Evolutionary conservation across 2,329 filamentous ascomycete genomes (phyloP).

Genomic region (Trichoderma sp.): DNA sequence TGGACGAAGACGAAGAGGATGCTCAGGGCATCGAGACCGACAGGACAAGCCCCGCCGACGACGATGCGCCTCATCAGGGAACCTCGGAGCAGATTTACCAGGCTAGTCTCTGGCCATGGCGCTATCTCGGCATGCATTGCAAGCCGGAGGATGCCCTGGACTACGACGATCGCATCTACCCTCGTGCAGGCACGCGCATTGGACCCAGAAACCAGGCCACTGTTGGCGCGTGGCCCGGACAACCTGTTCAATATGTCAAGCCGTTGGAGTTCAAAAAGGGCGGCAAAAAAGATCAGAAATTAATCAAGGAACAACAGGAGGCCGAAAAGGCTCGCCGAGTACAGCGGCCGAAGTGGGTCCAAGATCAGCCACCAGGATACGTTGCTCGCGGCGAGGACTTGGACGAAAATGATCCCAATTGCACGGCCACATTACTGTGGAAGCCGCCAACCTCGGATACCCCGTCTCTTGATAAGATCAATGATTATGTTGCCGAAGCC

Average conservation of each 20-base stretch:
- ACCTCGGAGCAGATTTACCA: constrained; percentile 90
- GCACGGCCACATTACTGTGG: constrained; percentile 76
- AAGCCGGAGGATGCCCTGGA: constrained; percentile 93
- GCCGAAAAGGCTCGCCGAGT: constrained; percentile 78
- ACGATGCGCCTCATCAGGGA: constrained; percentile 56
- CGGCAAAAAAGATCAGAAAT: constrained; percentile 75
- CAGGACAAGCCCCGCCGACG: constrained; percentile 64
- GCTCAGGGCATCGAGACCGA: constrained; percentile 58
- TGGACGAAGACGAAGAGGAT: constrained; percentile 73
- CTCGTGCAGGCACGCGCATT: constrained; percentile 87
- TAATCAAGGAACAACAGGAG: constrained; percentile 80
- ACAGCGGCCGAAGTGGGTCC: constrained; percentile 86
- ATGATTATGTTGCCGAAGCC: constrained; percentile 74
- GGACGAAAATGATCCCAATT: constrained; percentile 68
- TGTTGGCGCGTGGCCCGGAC: constrained; percentile 81
- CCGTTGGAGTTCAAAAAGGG: constrained; percentile 82
- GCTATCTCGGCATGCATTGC: constrained; percentile 94
- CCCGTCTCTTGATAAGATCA: constrained; percentile 60
- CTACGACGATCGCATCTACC: constrained; percentile 97
- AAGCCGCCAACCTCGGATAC: constrained; percentile 66
- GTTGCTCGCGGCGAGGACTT: constrained; percentile 79
- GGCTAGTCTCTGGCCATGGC: constrained; percentile 92
- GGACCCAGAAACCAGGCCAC: constrained; percentile 90
- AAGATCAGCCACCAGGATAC: constrained; percentile 88
- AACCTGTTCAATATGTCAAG: constrained; percentile 87